Evolutionary conservation across 2,329 filamentous ascomycete genomes (phyloP).

Genomic region (Cephalotrichum gorgonifer): DNA sequence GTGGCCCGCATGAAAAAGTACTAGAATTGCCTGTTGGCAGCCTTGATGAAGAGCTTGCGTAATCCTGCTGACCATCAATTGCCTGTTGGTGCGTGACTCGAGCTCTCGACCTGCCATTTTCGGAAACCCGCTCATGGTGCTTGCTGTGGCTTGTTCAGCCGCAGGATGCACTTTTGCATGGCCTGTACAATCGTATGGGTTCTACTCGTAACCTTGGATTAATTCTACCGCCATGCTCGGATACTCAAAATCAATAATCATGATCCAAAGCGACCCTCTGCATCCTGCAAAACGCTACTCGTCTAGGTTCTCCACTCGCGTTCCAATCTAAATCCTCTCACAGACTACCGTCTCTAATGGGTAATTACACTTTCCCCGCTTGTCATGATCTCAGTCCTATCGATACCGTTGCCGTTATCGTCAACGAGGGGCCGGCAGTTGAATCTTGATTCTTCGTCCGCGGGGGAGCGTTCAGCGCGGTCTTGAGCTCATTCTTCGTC

Average conservation of each 20-base stretch:
- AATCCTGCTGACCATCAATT: slow-evolving; percentile 1
- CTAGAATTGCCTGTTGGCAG: slow-evolving; percentile 4
- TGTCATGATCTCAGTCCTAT: not conserved
- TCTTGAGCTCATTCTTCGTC: slow-evolving; percentile 9
- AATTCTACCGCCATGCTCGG: not conserved
- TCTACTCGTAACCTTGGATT: not conserved
- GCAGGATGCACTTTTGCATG: not conserved
- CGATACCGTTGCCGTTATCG: not conserved
- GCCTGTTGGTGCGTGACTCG: not conserved
- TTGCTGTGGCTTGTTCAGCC: not conserved
- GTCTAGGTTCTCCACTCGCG: not conserved
- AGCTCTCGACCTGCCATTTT: not conserved
- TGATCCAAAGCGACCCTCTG: not conserved
- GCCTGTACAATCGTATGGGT: not conserved
- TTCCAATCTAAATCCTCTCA: not conserved
- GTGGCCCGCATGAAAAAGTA: slow-evolving; percentile 2
- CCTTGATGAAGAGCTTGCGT: not conserved
- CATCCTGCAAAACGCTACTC: not conserved
- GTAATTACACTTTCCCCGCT: not conserved
- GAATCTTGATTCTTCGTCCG: slow-evolving; percentile 10
- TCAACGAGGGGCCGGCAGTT: slow-evolving; percentile 12
- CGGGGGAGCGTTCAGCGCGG: slow-evolving; percentile 9
- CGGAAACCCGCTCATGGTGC: not conserved
- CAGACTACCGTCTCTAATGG: not conserved
- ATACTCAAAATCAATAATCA: not conserved